These are phyloP conservation scores for Tarenaya hassleriana DNA, from an alignment of 345 rosid species.

Conservation along the genomic window DNA sequence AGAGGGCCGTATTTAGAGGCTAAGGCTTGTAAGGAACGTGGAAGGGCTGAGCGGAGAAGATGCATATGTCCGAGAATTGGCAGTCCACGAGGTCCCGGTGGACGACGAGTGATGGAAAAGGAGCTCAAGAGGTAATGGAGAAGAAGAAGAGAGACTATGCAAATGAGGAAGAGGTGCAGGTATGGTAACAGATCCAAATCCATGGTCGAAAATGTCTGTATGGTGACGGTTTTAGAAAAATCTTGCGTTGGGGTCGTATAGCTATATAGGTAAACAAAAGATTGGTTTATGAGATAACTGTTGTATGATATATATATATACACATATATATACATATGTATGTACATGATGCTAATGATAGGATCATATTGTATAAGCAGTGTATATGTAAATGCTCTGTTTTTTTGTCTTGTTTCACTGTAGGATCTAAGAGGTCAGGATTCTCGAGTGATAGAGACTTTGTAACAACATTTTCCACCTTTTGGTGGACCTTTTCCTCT, in stretches of 20 bases:
- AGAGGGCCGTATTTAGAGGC: conserved; percentile 53
- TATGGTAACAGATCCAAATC: not conserved
- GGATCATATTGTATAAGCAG: too few relatives aligned
- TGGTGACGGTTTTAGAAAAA: too few relatives aligned
- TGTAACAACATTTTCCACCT: not conserved
- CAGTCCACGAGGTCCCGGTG: conserved; percentile 54
- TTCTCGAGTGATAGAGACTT: conserved; percentile 7
- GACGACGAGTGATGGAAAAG: conserved; percentile 7
- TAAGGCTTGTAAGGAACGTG: conserved; percentile 43
- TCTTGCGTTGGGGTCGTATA: too few relatives aligned
- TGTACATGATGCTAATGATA: too few relatives aligned
- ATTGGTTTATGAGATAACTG: too few relatives aligned
- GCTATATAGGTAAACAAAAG: too few relatives aligned
- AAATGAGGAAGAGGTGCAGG: conserved; percentile 3
- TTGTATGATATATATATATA: too few relatives aligned
- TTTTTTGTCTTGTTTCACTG: conserved; percentile 20
- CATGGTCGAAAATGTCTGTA: too few relatives aligned
- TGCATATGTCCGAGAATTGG: conserved; percentile 75
- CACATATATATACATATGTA: too few relatives aligned
- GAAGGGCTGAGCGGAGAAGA: conserved; percentile 42
- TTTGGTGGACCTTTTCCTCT: too few relatives aligned
- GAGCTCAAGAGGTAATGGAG: conserved; percentile 9
- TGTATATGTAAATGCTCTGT: too few relatives aligned
- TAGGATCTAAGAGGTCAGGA: conserved; percentile 20
- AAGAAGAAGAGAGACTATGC: conserved; percentile 14